phyloP scores from a whole-genome alignment of 352 stramenopile genomes.

The Phytophthora hybrid region DNA sequence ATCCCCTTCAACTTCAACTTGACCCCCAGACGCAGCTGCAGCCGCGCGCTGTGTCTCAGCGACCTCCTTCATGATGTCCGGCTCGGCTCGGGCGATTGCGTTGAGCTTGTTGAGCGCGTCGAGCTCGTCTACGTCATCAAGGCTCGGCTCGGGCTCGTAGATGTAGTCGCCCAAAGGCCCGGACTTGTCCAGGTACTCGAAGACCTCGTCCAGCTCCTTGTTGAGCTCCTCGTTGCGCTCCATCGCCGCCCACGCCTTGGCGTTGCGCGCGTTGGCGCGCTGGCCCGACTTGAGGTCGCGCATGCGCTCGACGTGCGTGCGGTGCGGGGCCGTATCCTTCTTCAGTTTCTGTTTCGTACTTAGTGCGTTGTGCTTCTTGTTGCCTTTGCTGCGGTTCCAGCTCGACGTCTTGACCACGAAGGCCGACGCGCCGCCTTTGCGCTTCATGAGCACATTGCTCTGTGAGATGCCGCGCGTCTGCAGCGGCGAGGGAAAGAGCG shows the following conservation, averaged over 20 bases:
- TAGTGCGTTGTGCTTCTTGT: slow-evolving; percentile 43
- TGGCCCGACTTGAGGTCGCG: slow-evolving; percentile 53
- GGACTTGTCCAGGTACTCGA: slow-evolving; percentile 76
- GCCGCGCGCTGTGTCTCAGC: slow-evolving; percentile 31
- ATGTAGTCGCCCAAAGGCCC: slow-evolving; percentile 72
- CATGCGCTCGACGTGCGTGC: slow-evolving; percentile 61
- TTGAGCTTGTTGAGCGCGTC: slow-evolving; percentile 80
- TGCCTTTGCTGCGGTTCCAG: slow-evolving; percentile 57
- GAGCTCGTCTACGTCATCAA: slow-evolving; percentile 67
- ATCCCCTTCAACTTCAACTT: slow-evolving; percentile 33
- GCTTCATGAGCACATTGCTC: slow-evolving; percentile 60
- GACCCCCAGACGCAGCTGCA: background rate
- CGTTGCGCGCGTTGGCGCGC: slow-evolving; percentile 55
- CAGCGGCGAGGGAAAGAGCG: background rate
- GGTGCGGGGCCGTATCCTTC: slow-evolving; percentile 59
- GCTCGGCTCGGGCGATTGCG: slow-evolving; percentile 56
- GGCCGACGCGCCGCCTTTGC: slow-evolving; percentile 72
- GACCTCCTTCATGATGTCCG: slow-evolving; percentile 54
- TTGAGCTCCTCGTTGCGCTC: slow-evolving; percentile 70
- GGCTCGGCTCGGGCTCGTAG: slow-evolving; percentile 68
- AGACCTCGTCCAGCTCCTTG: slow-evolving; percentile 70
- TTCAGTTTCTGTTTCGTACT: slow-evolving; percentile 80
- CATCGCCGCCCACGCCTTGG: slow-evolving; percentile 58
- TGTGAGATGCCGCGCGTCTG: slow-evolving; percentile 47
- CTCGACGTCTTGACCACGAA: slow-evolving; percentile 68